A percentile compares a stretch with the other conserved stretches of the same genome.
Conservation (phyloP, 345 rosid genomes). For the Populus deltoides region DNA sequence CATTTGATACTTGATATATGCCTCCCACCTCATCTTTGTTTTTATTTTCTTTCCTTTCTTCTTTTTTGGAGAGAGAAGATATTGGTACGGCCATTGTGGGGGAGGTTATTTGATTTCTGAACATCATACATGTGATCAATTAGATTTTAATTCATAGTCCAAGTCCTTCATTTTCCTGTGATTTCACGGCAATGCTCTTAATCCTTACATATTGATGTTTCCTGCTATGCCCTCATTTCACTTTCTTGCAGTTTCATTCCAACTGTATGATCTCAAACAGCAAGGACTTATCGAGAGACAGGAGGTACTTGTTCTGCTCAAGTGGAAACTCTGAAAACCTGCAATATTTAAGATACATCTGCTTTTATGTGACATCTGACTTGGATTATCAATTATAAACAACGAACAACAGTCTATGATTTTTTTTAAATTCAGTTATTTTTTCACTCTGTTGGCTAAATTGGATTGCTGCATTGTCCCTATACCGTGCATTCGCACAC, state of each 20-base stretch:
- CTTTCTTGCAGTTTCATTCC: constrained; percentile 27
- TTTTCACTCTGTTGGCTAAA: no score
- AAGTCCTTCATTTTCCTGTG: neutral
- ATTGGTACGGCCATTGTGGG: neutral
- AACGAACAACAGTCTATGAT: no score
- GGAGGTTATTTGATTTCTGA: neutral
- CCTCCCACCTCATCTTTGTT: neutral
- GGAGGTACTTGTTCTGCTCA: constrained; percentile 14
- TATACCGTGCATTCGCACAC: no score
- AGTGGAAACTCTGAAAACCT: neutral
- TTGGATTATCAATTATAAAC: no score
- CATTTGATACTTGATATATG: neutral
- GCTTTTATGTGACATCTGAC: no score
- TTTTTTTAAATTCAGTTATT: no score
- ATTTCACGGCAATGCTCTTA: neutral
- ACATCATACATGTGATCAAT: neutral
- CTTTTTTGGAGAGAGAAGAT: neutral
- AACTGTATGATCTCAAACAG: constrained; percentile 31
- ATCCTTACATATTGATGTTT: neutral
- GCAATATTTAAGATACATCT: neutral
- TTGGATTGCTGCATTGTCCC: no score
- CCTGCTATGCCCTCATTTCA: neutral
- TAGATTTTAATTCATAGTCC: neutral
- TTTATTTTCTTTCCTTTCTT: neutral
- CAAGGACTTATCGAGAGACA: constrained; percentile 34